Base-by-base conservation (phyloP, 371 early-diverging fungal genomes). In the Circinella minor region DNA sequence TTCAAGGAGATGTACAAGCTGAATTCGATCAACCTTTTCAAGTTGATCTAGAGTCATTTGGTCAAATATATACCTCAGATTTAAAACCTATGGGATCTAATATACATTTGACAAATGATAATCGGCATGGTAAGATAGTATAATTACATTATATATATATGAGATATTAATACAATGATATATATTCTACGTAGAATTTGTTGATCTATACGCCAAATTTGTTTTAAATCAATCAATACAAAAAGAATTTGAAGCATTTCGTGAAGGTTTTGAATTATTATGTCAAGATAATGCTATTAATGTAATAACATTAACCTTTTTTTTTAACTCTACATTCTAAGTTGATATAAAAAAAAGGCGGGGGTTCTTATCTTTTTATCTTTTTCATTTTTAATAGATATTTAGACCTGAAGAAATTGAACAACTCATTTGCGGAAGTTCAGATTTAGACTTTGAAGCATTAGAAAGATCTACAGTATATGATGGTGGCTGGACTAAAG, bases 331-430 rank as follows among this genome's bases (percentile, higher is more conserved):
- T 36, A 66, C 5, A 9, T n/a, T 4, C 2, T 36, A 0, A n/a
- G n/a, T 4, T 61, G 14, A 36, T 15, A n/a, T 37, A 4, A 1
- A 27, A 27, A 27, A 27, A 27, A 27, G 27, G n/a, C n/a, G n/a
- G n/a, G 27, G 27, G 0, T 27, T 27, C 27, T 27, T 27, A 27
- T 27, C 2, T 27, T 27, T 27, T 27, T 15, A 14, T 51, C 15
- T 51, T n/a, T n/a, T 51, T 14, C 51, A 51, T 17, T 15, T 15
- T 13, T 51, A 15, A 55, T 74, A 91, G 82, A 85, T 96, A 18
- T 97, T 98, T 78, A 84, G 93, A 63, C 95, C 98, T 0, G 94
- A 95, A 74, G 99, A 99, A 77, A 89, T 99, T 27, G 98, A 98
- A 77, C 89, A 93, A 71, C 86, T 99, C 48, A 92, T 99, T n/a